Evolutionary conservation across 768 basidiomycete species (phyloP).

Genomic region (Collybiopsis confluens): DNA sequence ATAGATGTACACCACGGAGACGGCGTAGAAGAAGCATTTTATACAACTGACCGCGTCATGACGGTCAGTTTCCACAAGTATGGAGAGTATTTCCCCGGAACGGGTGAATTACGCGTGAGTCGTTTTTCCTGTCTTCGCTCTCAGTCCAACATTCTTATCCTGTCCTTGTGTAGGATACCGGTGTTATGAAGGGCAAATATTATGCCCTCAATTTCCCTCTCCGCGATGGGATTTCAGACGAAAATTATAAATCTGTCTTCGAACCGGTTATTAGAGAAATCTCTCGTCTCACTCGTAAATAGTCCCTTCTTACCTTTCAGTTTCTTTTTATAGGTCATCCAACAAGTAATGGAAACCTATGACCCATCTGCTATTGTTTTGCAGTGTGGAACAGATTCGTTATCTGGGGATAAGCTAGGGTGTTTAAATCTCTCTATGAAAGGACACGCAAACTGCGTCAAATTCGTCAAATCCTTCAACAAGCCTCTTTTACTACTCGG

Average conservation of each 20-base stretch:
- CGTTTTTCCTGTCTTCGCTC: conserved; percentile 1
- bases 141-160: conserved; percentile 7
- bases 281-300: neutral
- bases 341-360: conserved; percentile 90
- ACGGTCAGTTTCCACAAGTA: conserved; percentile 98
- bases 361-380: conserved; percentile 93
- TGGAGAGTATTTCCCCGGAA: conserved; percentile 98
- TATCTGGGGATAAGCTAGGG: conserved; percentile 94
- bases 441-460: conserved; percentile 96
- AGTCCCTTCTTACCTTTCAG: neutral
- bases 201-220: conserved; percentile 95
- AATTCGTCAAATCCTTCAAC: conserved; percentile 94
- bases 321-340: conserved; percentile 68
- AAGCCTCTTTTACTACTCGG: conserved; percentile 92
- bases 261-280: conserved; percentile 86
- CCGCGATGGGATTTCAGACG: conserved; percentile 92
- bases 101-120: conserved; percentile 88
- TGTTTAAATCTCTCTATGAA: conserved; percentile 96
- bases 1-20: conserved; percentile 99
- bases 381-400: conserved; percentile 96
- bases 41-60: conserved; percentile 98
- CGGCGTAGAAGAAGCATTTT: conserved; percentile 99
- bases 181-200: conserved; percentile 90
- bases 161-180: conserved; percentile 70
- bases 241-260: conserved; percentile 92